Evolutionary conservation across 768 basidiomycete species (phyloP), one percentile per base, ranked within the genome.

Genomic region (Rhodotorula kratochvilovae): DNA sequence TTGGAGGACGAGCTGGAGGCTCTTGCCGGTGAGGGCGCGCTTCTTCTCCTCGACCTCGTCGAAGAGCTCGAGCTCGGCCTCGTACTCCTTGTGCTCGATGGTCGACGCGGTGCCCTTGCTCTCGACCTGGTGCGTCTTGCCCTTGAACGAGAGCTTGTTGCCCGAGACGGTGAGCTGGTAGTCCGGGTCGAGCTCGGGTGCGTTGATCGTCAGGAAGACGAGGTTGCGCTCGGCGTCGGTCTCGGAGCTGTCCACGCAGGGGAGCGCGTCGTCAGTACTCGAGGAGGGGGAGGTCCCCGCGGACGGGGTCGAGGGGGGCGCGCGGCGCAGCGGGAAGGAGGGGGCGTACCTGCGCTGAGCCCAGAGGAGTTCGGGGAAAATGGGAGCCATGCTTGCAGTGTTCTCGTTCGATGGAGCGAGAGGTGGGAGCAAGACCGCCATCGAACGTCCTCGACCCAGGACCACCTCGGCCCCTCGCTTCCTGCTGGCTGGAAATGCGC

Each of bases 321-420:
- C 5, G 29, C 19, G 17, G 12, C 16, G 21, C 33, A 31, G 25
- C 42, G 45, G 43, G 19, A 35, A 36, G 45, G n/a, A 21, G 33
- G 15, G 85, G 19, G 83, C 77, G 25, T 81, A 84, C 51, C 89
- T 91, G 76, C 95, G 87, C 82, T 98, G 94, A 57, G 95, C 94
- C 92, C 94, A 98, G 4, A 93, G 85, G 46, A 95, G 84, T 82
- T 96, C 92, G 48, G 94, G 94, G 31, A 33, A 29, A 7, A 31
- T 33, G 81, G 92, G 91, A 27, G 57, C 56, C 63, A 66, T 71
- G 31, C 3, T 55, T 23, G 54, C 13, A 1, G 19, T 21, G 54
- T 55, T 31, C 12, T 25, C n/a, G n/a, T 2, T 55, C 33, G 16
- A 29, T 33, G 48, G 48, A 54, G 53, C 10, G 50, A 51, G 50